These are phyloP conservation scores for Epichloe gansuensis DNA, from an alignment of 2,329 filamentous ascomycete species.

Conservation along the genomic window DNA sequence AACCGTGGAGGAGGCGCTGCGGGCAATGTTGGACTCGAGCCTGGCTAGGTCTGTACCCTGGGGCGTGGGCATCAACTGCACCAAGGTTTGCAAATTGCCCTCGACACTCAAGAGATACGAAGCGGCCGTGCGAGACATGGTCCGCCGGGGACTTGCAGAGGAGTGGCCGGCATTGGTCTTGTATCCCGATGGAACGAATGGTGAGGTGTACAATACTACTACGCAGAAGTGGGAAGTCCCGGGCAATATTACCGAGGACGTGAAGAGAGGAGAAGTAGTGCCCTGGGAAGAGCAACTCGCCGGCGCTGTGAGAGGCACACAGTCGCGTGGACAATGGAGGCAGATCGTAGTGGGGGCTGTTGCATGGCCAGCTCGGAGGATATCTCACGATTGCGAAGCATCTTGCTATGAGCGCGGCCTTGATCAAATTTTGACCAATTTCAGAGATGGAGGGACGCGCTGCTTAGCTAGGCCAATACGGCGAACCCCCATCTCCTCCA, in stretches of 20 bases:
- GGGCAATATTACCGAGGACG: conserved; percentile 9
- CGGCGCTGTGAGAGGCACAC: conserved; percentile 26
- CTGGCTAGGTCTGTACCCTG: conserved; percentile 30
- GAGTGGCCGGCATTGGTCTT: conserved; percentile 45
- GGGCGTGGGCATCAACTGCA: conserved; percentile 59
- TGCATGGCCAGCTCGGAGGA: conserved; percentile 34
- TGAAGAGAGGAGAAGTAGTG: conserved; percentile 12
- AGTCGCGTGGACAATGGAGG: conserved; percentile 27
- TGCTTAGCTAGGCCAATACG: no score
- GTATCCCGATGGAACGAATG: conserved; percentile 58
- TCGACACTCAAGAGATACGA: conserved; percentile 43
- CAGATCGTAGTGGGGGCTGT: conserved; percentile 39
- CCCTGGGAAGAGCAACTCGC: conserved; percentile 36
- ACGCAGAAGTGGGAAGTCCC: conserved; percentile 47
- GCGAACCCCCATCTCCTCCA: no score
- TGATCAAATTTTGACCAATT: no score
- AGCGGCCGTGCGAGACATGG: conserved; percentile 28
- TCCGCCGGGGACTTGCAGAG: conserved; percentile 19
- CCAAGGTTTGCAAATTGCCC: conserved; percentile 50
- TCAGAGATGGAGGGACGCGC: no score
- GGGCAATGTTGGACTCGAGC: conserved; percentile 24
- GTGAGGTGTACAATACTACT: conserved; percentile 52
- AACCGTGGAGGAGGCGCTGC: conserved; percentile 21
- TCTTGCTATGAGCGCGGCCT: conserved; percentile 30
- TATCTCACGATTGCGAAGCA: conserved; percentile 18